phyloP scores from a whole-genome alignment of 139 green algal species.

The Micractinium sp. region DNA sequence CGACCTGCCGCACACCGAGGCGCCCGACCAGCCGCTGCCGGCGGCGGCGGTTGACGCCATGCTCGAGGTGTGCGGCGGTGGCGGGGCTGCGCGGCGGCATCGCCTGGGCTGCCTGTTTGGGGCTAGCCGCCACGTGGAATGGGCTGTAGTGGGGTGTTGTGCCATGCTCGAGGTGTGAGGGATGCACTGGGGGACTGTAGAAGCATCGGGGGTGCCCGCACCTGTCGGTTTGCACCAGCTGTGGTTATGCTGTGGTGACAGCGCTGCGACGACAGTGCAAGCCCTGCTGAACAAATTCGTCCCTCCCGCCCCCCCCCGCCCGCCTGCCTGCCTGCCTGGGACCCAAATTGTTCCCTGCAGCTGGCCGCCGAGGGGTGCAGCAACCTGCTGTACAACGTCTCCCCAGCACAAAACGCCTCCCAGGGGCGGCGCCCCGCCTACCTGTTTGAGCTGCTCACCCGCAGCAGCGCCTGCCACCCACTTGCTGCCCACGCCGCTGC shows the following conservation, averaged over 20 bases:
- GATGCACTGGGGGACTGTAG: too few species aligned
- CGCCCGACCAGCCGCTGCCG: not conserved
- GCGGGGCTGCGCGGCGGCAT: too few species aligned
- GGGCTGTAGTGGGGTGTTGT: too few species aligned
- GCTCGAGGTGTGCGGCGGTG: not conserved
- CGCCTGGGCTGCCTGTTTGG: not conserved
- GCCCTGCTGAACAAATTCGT: too few species aligned
- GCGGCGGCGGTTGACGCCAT: not conserved
- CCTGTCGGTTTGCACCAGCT: not conserved
- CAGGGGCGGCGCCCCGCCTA: constrained; percentile 22
- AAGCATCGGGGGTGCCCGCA: not conserved
- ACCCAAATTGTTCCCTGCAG: not conserved
- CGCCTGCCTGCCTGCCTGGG: not conserved
- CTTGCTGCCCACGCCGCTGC: not conserved
- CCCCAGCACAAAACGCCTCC: not conserved
- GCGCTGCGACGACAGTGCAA: too few species aligned
- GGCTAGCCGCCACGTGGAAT: too few species aligned
- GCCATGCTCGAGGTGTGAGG: too few species aligned
- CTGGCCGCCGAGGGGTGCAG: not conserved
- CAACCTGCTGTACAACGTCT: constrained; percentile 29
- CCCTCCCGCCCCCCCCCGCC: not conserved
- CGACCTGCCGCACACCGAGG: constrained; percentile 10
- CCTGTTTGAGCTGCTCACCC: constrained; percentile 21
- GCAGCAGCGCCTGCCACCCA: not conserved
- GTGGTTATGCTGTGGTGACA: not conserved